Evolutionary conservation across 108 stramenopile species (phyloP), one percentile per base, ranked within the genome.

Genomic region (Aurantiochytrium sp.): DNA sequence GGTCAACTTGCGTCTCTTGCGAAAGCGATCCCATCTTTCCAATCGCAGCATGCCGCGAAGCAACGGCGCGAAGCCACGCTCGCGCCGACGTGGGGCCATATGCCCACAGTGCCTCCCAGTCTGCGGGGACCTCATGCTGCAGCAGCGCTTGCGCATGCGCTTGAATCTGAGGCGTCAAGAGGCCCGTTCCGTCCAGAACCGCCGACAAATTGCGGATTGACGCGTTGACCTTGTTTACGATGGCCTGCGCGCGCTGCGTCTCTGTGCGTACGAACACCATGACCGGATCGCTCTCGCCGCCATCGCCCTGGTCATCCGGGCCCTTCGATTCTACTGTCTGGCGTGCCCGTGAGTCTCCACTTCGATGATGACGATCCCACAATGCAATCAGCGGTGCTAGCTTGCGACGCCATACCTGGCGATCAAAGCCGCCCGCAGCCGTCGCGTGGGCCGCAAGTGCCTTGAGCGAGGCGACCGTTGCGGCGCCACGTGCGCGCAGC

Each of bases 11-110:
- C 5, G 49, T 51, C 53, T 90, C 58, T 69, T 93, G 21, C 25
- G 93, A 72, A 87, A 28, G 49, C 3, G 92, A 93, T 10, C 87
- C 49, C 55, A 57, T 57, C 55, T 16, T 16, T 12, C 88, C 44
- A 18, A 93, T 72, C 19, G 91, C 92, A n/a, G 83, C 49, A n/a
- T 88, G 89, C 60, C 89, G 91, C 4, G 92, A 73, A 10, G 91
- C 92, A 43, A 93, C 49, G 28, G 89, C 91, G 6, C 92, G 55
- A 44, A 93, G 58, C 92, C 92, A 92, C 19, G 88, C 92, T 60
- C 91, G 92, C 10, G 92, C 92, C 16, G 91, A 43, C n/a, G 49
- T 35, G 44, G 76, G 76, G 18, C 76, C 76, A 69, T 69, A 69
- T 5, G 18, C 25, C n/a, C 88, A 88, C 23, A 29, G 21, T 29